These are phyloP conservation scores for Cercospora janseana DNA, from an alignment of 2,329 filamentous ascomycete species.

Conservation along the genomic window DNA sequence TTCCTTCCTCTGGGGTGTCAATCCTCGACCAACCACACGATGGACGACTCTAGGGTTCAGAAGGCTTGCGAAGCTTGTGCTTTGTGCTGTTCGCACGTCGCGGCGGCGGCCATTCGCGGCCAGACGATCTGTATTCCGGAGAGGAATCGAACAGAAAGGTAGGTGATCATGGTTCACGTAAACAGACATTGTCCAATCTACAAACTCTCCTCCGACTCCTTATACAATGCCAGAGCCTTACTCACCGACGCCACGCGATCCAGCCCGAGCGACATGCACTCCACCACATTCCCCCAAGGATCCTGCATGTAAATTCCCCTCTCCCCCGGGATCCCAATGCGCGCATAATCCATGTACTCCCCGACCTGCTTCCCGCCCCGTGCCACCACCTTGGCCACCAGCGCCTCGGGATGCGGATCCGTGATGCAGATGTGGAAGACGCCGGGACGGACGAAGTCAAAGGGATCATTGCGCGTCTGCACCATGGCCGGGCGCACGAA, in stretches of 20 bases:
- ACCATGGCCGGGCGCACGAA: not conserved
- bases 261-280: not conserved
- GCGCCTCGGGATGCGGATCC: not conserved
- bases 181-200: not conserved
- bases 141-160: not conserved
- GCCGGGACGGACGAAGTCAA: not conserved
- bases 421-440: not conserved
- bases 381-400: not conserved
- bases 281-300: not conserved
- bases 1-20: too few species aligned
- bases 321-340: not conserved
- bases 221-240: not conserved
- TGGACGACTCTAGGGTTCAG: too few species aligned
- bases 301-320: not conserved
- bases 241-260: not conserved
- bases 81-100: too few species aligned
- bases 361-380: not conserved
- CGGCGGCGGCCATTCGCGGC: too few species aligned
- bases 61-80: too few species aligned
- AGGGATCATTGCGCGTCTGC: not conserved
- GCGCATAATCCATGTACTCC: not conserved
- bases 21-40: too few species aligned
- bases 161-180: not conserved
- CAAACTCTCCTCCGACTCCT: not conserved
- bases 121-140: not conserved